Base-by-base conservation (phyloP, 2,329 filamentous ascomycete species). In the Pseudomassariella vexata region DNA sequence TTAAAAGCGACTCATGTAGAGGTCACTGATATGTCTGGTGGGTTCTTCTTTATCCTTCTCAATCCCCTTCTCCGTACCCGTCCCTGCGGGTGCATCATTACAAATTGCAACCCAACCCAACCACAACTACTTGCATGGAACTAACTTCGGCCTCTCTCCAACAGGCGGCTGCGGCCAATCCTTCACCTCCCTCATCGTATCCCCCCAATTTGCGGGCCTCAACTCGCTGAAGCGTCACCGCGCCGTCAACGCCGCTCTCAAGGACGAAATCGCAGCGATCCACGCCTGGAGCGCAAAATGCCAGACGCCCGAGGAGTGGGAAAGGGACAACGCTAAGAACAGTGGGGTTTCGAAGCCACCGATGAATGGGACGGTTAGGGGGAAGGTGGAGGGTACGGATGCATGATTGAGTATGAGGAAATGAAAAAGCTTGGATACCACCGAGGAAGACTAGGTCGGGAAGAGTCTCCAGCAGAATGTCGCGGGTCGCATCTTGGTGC, bases 211-310 rank as follows among this genome's bases (percentile, higher is more conserved):
- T 56, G 67, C 72, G 35, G 79, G 77, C 48, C 82, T 84, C 58
- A 83, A 66, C 52, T 85, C 85, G 32, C 76, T 95, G 36, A 87
- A 87, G 55, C 76, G 89, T 36, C 86, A 95, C 61, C 79, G 89
- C 25, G 71, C 94, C 41, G 88, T 94, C 47, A 95, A 95, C 61
- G 73, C 73, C 11, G 79, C 79, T 5, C 68, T 95, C 48, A 90
- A 88, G 65, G 75, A 81, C 28, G 88, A 95, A 63, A 94, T 95
- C 56, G 85, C 85, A 11, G 76, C 75, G 43, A 94, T 95, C 48
- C 89, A 95, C 65, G 89, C 89, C 23, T 95, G 89, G 89, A 94
- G 86, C 35, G 86, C 88, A 18, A 94, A 88, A 63, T 95, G 89
- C 58, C 84, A 88, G 65, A 95, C 89, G 7, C 85, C 86, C 1